These are phyloP conservation scores for Tulasnella sp. DNA, from an alignment of 768 basidiomycete genomes.

Conservation along the genomic window DNA sequence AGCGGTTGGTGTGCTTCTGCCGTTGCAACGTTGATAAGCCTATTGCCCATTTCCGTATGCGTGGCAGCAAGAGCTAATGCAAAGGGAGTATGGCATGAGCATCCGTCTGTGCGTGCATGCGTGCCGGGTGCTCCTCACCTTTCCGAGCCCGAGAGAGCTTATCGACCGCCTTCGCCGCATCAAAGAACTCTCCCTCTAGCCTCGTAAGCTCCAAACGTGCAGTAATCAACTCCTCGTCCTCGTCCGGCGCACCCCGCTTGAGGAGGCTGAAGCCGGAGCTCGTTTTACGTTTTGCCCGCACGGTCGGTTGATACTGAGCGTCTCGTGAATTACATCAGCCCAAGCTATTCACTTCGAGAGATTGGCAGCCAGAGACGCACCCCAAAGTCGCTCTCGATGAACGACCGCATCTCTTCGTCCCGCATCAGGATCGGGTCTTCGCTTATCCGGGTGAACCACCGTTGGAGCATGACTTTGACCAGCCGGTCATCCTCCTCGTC, in stretches of 20 bases:
- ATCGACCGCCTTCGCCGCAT: conserved; percentile 87
- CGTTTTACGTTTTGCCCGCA: conserved; percentile 66
- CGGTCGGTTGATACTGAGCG: conserved; percentile 69
- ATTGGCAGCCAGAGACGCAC: conserved; percentile 38
- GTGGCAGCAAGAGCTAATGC: conserved; percentile 65
- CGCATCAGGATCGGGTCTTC: conserved; percentile 83
- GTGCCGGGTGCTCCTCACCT: conserved; percentile 46
- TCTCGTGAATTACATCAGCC: neutral
- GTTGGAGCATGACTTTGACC: conserved; percentile 89
- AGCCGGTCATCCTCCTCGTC: conserved; percentile 97
- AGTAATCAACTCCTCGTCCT: conserved; percentile 87
- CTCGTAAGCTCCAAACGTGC: conserved; percentile 90
- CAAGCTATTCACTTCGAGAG: neutral
- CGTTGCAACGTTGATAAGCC: conserved; percentile 85
- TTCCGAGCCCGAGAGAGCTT: conserved; percentile 76
- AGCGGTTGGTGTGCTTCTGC: conserved; percentile 85
- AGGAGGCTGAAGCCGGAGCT: conserved; percentile 74
- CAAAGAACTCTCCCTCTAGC: conserved; percentile 88
- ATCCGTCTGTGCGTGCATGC: neutral
- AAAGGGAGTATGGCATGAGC: conserved; percentile 27
- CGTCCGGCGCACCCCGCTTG: conserved; percentile 78
- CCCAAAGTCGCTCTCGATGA: conserved; percentile 97
- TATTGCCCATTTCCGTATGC: conserved; percentile 78
- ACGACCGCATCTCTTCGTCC: conserved; percentile 91
- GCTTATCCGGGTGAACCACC: conserved; percentile 90